Base-by-base conservation (phyloP, 257 asterid genomes). In the Gynochthodes officinalis region DNA sequence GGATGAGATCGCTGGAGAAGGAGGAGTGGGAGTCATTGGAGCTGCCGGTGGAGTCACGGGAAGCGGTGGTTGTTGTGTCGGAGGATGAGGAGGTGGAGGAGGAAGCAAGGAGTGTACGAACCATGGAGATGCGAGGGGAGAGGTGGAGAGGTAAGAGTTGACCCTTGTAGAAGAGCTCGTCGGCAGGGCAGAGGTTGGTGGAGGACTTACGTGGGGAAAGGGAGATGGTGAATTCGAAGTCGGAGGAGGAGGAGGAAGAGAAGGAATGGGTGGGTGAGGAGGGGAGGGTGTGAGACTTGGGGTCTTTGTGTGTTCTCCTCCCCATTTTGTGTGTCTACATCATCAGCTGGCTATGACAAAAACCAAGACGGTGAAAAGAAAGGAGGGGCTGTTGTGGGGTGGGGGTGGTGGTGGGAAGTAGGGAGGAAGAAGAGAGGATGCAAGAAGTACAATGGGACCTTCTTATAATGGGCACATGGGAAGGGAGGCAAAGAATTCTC, bases 131-230 rank as follows among this genome's bases (percentile, higher is more conserved):
- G 39, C 98, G 89, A 8, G 91, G 88, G 48, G 96, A 84, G 78
- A 77, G 92, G 82, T 90, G 98, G 78, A 92, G 96, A 15, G 98
- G 98, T 61, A 90, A 84, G 83, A 92, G 84, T 49, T 92, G 94
- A 7, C 98, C 98, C 42, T 90, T 92, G 89, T 92, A 90, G 85
- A 92, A 92, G 74, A 92, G 97, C 59, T 92, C 97, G 87, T 92
- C 96, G 77, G 97, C 97, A 35, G 96, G 90, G 82, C 96, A 85
- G 72, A 87, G 84, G 40, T 86, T 81, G 79, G 89, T 76, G 82
- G 89, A 83, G 53, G 78, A 64, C 54, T 86, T 87, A 23, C 90
- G 75, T 0, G 96, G 97, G 67, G 97, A 87, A 70, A 77, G 66
- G 35, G 96, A 82, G 57, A 89, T 78, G 76, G 95, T 84, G 90